Conservation (phyloP, 2,329 filamentous ascomycete species). For the Oidium heveae region DNA sequence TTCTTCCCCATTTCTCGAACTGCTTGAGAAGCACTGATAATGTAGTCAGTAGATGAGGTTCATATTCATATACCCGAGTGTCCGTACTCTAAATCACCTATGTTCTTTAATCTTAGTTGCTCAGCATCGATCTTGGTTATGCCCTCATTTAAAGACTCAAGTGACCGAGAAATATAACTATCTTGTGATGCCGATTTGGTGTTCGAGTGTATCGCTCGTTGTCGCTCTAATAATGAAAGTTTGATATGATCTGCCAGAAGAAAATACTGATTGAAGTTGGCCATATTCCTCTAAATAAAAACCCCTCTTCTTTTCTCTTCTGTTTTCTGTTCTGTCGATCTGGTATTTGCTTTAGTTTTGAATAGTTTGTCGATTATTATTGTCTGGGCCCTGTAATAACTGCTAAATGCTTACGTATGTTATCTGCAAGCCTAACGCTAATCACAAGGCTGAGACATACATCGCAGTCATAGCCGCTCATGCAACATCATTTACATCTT, state of each 20-base stretch:
- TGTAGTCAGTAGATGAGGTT: conserved; percentile 2
- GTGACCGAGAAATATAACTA: conserved; percentile 64
- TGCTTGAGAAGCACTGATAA: conserved; percentile 17
- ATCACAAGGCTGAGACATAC: too few species aligned
- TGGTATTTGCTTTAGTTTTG: too few species aligned
- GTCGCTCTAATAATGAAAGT: conserved; percentile 74
- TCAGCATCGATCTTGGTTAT: conserved; percentile 44
- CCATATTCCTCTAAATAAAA: conserved; percentile 16
- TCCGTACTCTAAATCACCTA: conserved; percentile 35
- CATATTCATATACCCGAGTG: background rate
- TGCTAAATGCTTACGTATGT: too few species aligned
- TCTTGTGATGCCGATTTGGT: conserved; percentile 51
- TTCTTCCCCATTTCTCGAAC: conserved; percentile 39
- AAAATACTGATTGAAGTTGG: conserved; percentile 52
- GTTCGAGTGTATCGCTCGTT: conserved; percentile 60
- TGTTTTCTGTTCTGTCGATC: too few species aligned
- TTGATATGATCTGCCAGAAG: conserved; percentile 94
- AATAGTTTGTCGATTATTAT: too few species aligned
- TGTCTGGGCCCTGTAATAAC: too few species aligned
- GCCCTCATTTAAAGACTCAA: conserved; percentile 67
- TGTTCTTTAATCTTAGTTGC: conserved; percentile 34
- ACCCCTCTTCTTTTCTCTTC: too few species aligned
- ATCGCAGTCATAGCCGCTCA: too few species aligned
- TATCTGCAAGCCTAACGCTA: too few species aligned
- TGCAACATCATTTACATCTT: too few species aligned